These are phyloP conservation scores for Candolleomyces aberdarensis DNA, from an alignment of 768 basidiomycete genomes.

Conservation along the genomic window DNA sequence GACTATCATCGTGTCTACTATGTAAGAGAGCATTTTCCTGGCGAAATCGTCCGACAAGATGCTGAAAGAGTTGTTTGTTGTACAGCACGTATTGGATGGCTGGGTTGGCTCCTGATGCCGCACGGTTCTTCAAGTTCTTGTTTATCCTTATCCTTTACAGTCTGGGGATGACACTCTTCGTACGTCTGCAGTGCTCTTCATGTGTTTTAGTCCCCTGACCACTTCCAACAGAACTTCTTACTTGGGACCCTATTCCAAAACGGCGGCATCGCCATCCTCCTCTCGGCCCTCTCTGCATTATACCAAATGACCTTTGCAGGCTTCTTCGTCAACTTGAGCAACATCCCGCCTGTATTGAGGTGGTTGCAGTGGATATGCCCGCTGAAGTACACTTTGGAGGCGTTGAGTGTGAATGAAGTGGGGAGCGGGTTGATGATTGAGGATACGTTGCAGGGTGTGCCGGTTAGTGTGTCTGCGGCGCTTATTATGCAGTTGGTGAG, in stretches of 20 bases:
- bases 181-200: slow-evolving; percentile 33
- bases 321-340: slow-evolving; percentile 85
- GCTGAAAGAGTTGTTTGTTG: background rate
- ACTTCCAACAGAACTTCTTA: slow-evolving; percentile 70
- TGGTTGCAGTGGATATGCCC: slow-evolving; percentile 94
- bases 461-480: slow-evolving; percentile 72
- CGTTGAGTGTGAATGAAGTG: slow-evolving; percentile 90
- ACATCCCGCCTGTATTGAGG: slow-evolving; percentile 86
- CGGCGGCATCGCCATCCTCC: slow-evolving; percentile 86
- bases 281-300: slow-evolving; percentile 72
- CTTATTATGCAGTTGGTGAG: slow-evolving; percentile 84
- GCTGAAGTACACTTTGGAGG: slow-evolving; percentile 80
- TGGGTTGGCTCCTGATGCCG: slow-evolving; percentile 73
- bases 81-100: slow-evolving; percentile 93
- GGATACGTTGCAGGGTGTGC: slow-evolving; percentile 78
- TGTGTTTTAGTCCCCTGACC: background rate
- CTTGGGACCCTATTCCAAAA: slow-evolving; percentile 81
- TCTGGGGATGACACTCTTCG: slow-evolving; percentile 82
- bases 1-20: slow-evolving; percentile 80
- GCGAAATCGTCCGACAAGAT: background rate
- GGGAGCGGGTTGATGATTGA: slow-evolving; percentile 81
- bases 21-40: slow-evolving; percentile 43
- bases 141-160: slow-evolving; percentile 86
- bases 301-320: slow-evolving; percentile 89
- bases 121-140: slow-evolving; percentile 92